These are phyloP conservation scores for Exophiala sideris DNA, from an alignment of 2,329 filamentous ascomycete genomes.

Conservation along the genomic window DNA sequence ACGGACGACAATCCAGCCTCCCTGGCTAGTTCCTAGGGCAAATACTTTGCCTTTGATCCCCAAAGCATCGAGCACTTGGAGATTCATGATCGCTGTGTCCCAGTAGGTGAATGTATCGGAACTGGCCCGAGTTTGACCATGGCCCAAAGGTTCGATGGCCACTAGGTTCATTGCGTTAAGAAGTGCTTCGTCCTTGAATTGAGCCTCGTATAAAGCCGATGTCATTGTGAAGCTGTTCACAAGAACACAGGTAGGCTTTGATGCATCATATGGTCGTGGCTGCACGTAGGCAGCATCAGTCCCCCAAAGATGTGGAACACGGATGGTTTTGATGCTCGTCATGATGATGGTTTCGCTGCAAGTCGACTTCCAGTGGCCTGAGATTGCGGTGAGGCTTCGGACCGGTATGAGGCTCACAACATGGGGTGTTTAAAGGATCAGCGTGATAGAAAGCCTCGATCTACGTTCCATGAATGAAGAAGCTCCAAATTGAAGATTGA, in stretches of 20 bases:
- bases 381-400: too few species aligned
- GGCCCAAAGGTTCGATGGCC: constrained; percentile 53
- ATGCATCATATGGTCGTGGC: constrained; percentile 43
- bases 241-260: constrained; percentile 51
- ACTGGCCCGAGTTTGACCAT: constrained; percentile 45
- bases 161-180: constrained; percentile 46
- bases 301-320: constrained; percentile 50
- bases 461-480: too few species aligned
- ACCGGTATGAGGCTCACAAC: too few species aligned
- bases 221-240: constrained; percentile 52
- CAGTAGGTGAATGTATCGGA: constrained; percentile 53
- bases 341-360: neutral
- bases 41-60: constrained; percentile 28
- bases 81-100: constrained; percentile 51
- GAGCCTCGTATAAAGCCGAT: constrained; percentile 41
- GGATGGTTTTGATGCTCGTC: constrained; percentile 32
- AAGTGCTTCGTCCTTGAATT: constrained; percentile 37
- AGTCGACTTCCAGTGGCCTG: too few species aligned
- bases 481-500: too few species aligned
- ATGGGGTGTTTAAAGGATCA: too few species aligned
- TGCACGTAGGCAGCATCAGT: constrained; percentile 48
- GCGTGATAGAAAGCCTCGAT: too few species aligned
- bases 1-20: constrained; percentile 51
- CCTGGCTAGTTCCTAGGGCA: constrained; percentile 51
- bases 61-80: constrained; percentile 29